Evolutionary conservation across 805 yeast species (phyloP).

Genomic region (Wickerhamomyces bisporus): DNA sequence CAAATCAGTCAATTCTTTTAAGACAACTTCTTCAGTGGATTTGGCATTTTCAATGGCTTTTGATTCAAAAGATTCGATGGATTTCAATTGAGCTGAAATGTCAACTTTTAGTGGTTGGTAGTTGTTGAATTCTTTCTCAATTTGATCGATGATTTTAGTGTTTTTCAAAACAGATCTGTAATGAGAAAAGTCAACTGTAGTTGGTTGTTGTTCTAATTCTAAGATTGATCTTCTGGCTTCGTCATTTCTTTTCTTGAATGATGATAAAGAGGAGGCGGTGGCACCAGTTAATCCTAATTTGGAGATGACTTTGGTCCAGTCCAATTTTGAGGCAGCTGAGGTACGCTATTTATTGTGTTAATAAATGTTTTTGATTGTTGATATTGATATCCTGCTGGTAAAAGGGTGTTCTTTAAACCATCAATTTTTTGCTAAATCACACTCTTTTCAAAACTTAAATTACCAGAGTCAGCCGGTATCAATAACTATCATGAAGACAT

Average conservation of each 20-base stretch:
- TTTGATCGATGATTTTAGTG: conserved; percentile 69
- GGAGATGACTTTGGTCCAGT: conserved; percentile 89
- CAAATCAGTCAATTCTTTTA: conserved; percentile 79
- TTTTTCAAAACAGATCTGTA: conserved; percentile 82
- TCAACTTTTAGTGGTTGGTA: conserved; percentile 86
- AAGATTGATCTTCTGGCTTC: conserved; percentile 85
- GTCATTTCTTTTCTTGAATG: conserved; percentile 97
- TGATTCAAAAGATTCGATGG: conserved; percentile 89
- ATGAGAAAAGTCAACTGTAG: conserved; percentile 73
- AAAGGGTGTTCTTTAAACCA: background rate
- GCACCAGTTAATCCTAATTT: conserved; percentile 88
- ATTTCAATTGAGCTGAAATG: conserved; percentile 81
- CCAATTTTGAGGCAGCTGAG: conserved; percentile 77
- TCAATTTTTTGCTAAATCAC: background rate
- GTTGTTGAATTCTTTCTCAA: conserved; percentile 67
- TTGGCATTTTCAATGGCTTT: conserved; percentile 95
- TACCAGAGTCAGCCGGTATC: no score
- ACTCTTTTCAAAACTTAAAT: background rate
- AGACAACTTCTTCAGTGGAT: conserved; percentile 84
- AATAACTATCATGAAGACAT: background rate
- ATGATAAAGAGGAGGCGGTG: conserved; percentile 81
- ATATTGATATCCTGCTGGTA: background rate
- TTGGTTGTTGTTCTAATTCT: conserved; percentile 66
- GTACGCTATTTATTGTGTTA: conserved; percentile 18
- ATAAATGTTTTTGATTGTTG: background rate